These are phyloP conservation scores for Mortierella sp. DNA, from an alignment of 371 early-diverging fungal species.

Conservation along the genomic window DNA sequence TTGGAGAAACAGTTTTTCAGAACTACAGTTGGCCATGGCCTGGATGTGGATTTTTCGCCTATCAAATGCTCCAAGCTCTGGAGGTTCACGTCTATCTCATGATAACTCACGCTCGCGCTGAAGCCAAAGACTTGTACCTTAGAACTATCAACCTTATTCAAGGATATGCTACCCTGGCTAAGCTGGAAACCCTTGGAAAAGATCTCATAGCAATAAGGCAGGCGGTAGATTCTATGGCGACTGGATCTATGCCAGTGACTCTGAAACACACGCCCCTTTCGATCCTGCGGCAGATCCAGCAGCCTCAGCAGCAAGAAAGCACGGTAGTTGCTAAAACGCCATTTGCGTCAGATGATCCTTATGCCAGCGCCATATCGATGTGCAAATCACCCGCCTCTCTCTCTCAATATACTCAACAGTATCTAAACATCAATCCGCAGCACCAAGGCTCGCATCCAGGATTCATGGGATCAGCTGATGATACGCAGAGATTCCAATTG, in stretches of 20 bases:
- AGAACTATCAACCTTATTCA: conserved; percentile 28
- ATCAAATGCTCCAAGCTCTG: conserved; percentile 46
- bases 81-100: conserved; percentile 40
- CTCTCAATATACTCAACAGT: conserved; percentile 15
- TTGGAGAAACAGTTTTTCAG: conserved; percentile 35
- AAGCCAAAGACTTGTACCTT: conserved; percentile 16
- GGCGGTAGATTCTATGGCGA: conserved; percentile 7
- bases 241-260: not conserved
- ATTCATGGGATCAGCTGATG: not conserved
- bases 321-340: not conserved
- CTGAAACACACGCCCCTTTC: conserved; percentile 1
- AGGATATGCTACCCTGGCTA: conserved; percentile 19
- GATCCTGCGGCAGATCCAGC: conserved; percentile 9
- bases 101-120: conserved; percentile 4
- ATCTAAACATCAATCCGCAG: conserved; percentile 6
- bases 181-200: conserved; percentile 8
- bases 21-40: conserved; percentile 54
- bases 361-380: not conserved
- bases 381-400: conserved; percentile 8
- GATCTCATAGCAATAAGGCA: conserved; percentile 15
- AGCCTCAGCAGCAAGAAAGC: not conserved
- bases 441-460: conserved; percentile 3
- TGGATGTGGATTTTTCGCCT: conserved; percentile 43
- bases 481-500: not conserved
- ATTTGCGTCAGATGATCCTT: not conserved